phyloP scores from a whole-genome alignment of 2,329 filamentous ascomycete genomes.

The Hypoxylon rubiginosum region DNA sequence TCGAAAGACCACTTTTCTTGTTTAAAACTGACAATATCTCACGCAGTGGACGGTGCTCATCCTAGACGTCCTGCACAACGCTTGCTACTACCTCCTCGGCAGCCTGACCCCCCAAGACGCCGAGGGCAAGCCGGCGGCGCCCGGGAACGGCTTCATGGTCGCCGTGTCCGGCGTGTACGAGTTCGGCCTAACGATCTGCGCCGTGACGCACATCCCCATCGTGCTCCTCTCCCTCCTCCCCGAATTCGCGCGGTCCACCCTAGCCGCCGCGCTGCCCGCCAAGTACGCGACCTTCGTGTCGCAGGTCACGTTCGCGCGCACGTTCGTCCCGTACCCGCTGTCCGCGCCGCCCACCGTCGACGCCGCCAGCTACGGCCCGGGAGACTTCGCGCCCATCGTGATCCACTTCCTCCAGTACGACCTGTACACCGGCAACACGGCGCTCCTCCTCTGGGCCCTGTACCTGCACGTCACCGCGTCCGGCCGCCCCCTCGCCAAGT shows the following conservation, averaged over 20 bases:
- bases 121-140: constrained; percentile 43
- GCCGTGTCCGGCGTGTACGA: constrained; percentile 49
- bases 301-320: constrained; percentile 43
- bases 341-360: constrained; percentile 38
- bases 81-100: constrained; percentile 45
- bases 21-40: not conserved
- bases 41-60: constrained; percentile 36
- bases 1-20: too few species aligned
- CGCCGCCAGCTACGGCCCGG: constrained; percentile 38
- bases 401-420: constrained; percentile 51
- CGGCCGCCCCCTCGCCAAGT: constrained; percentile 33
- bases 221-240: constrained; percentile 44
- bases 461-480: constrained; percentile 47
- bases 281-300: constrained; percentile 40
- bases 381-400: constrained; percentile 44
- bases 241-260: constrained; percentile 34
- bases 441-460: constrained; percentile 49
- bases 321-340: constrained; percentile 46
- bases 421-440: constrained; percentile 45
- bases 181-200: constrained; percentile 46
- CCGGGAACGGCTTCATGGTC: constrained; percentile 45
- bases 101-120: constrained; percentile 43
- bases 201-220: constrained; percentile 46
- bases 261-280: constrained; percentile 39
- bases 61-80: constrained; percentile 43